Evolutionary conservation across 306 rosid genomes (phyloP), one percentile per base, ranked within the genome.

Genomic region (Cucumis melo): DNA sequence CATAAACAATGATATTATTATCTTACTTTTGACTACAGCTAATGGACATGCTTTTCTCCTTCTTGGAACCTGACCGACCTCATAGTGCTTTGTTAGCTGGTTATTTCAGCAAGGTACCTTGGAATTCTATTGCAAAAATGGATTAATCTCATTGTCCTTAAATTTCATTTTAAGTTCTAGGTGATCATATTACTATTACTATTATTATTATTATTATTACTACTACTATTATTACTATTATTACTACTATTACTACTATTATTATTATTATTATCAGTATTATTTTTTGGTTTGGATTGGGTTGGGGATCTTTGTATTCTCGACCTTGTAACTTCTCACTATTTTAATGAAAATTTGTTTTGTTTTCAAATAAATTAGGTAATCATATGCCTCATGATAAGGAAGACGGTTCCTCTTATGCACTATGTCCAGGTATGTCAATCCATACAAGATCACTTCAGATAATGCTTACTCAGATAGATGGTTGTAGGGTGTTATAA

Each of bases 381-480:
- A 46, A 96, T 92, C 86, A 89, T 95, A 77, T 90, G 98, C 87
- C 90, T 92, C 32, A 92, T 95, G 99, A 87, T 95, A 42, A 89
- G 99, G 80, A 95, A 95, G 84, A 95, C 99, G 2, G 89, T 89
- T 77, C 85, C 90, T 8, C 98, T 95, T 70, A 95, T 95, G 99
- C 89, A 89, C 87, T 95, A 95, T 85, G 99, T 95, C 78, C 93
- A 89, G 88, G 98, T 88, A 85, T 86, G 97, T 75, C 60, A 58
- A 65, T 66, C 39, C 7, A 51, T 16, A 51, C 2, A 51, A 51
- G 20, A 16, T 51, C 55, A 5, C 1, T 6, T 70, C 53, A 20
- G 19, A 13, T 51, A 17, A 27, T 24, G 41, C 41, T 27, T 48
- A 48, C 42, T 71, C 24, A 27, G 24, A 9, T 23, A 20, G 55